A percentile compares a stretch with the other conserved stretches of the same genome.
Evolutionary conservation across 495 filamentous ascomycete genomes (phyloP).

Genomic region (Trichoderma virens): DNA sequence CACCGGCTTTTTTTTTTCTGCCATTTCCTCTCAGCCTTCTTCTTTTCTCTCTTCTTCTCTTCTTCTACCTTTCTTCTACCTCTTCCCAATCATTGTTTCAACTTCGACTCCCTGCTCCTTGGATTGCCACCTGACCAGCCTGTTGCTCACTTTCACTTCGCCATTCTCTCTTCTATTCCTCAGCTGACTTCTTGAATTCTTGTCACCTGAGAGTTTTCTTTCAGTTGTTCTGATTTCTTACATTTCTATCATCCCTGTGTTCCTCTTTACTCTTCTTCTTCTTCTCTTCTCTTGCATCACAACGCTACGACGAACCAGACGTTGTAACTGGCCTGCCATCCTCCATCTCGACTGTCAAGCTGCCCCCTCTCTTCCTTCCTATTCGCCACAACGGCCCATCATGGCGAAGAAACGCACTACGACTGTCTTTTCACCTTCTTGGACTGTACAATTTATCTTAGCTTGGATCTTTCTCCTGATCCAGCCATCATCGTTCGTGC

Average conservation of each 20-base stretch:
- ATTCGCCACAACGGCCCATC: not conserved
- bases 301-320: not conserved
- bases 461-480: not conserved
- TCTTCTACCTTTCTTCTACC: not conserved
- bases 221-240: not conserved
- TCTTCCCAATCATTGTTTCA: not conserved
- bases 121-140: not conserved
- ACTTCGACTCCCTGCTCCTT: conserved; percentile 1
- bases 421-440: not conserved
- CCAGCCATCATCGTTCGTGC: conserved; percentile 5
- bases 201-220: not conserved
- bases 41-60: not conserved
- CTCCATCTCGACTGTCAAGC: not conserved
- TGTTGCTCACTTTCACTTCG: not conserved
- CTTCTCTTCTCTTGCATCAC: not conserved
- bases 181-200: not conserved
- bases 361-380: not conserved
- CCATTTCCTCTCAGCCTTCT: too few relatives aligned
- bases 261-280: not conserved
- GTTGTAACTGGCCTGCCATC: not conserved
- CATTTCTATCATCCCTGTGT: not conserved
- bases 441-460: not conserved
- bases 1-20: not conserved
- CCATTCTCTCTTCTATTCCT: not conserved
- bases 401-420: not conserved